phyloP scores from a whole-genome alignment of 176 grass and related monocot species.

The Carex pumila region DNA sequence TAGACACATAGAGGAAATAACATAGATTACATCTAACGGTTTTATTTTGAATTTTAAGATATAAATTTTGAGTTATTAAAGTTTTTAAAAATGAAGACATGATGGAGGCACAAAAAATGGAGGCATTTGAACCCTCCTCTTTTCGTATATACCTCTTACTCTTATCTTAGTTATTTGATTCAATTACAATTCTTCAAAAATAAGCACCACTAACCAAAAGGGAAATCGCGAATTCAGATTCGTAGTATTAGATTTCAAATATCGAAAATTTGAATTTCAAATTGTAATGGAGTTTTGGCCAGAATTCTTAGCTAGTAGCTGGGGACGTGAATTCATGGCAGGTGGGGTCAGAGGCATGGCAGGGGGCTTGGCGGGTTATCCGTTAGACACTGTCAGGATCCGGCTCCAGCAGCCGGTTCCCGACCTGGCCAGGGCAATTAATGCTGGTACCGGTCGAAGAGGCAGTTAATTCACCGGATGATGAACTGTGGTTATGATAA shows the following conservation, averaged over 20 bases:
- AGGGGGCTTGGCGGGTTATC: constrained; percentile 75
- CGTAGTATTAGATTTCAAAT: not conserved
- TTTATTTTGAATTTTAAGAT: too few relatives aligned
- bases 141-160: not conserved
- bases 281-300: constrained; percentile 91
- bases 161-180: not conserved
- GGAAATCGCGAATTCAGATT: not conserved
- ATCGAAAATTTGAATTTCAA: constrained; percentile 1
- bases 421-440: constrained; percentile 12
- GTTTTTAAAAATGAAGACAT: too few relatives aligned
- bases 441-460: not conserved
- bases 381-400: constrained; percentile 88
- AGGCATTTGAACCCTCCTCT: too few relatives aligned
- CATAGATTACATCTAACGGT: too few relatives aligned
- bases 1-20: too few relatives aligned
- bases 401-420: constrained; percentile 67
- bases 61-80: too few relatives aligned
- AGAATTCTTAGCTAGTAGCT: constrained; percentile 81
- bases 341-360: constrained; percentile 87
- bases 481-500: not conserved
- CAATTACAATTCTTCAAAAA: not conserved
- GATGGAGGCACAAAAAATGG: too few relatives aligned
- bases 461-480: too few relatives aligned
- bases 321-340: constrained; percentile 73
- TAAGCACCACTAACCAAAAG: not conserved